phyloP scores from a whole-genome alignment of 768 basidiomycete species.

The Panellus pusillus region DNA sequence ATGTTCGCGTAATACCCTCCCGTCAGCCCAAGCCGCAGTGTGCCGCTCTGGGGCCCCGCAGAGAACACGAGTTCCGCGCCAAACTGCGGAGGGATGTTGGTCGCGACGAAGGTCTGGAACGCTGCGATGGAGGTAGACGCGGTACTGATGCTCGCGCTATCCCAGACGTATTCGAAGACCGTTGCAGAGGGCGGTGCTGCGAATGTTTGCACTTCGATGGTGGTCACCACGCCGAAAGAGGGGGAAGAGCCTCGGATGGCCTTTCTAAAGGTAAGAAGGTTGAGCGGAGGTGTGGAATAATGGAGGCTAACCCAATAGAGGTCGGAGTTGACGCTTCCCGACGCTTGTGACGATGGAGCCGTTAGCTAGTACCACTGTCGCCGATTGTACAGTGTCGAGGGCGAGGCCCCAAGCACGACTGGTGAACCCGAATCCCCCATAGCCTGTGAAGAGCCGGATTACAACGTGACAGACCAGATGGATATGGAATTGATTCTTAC shows the following conservation, averaged over 20 bases:
- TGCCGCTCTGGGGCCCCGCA: slow-evolving; percentile 25
- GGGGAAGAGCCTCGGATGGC: slow-evolving; percentile 41
- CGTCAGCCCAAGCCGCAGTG: slow-evolving; percentile 32
- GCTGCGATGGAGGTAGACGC: slow-evolving; percentile 33
- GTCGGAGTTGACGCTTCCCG: slow-evolving; percentile 38
- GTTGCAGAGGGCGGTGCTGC: slow-evolving; percentile 37
- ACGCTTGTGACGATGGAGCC: slow-evolving; percentile 42
- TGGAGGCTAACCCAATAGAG: slow-evolving; percentile 47
- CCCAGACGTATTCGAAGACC: slow-evolving; percentile 39
- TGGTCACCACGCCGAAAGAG: slow-evolving; percentile 43
- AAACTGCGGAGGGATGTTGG: slow-evolving; percentile 36
- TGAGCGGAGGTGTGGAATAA: background rate
- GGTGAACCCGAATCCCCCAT: slow-evolving; percentile 52
- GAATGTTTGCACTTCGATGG: slow-evolving; percentile 40
- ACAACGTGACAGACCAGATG: no score
- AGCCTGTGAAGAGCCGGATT: slow-evolving; percentile 15
- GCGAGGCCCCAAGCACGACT: slow-evolving; percentile 52
- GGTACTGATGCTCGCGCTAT: slow-evolving; percentile 29
- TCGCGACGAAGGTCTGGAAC: slow-evolving; percentile 37
- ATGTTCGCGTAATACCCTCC: slow-evolving; percentile 38
- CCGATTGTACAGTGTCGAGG: slow-evolving; percentile 44
- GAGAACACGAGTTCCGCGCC: slow-evolving; percentile 35
- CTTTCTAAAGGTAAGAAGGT: slow-evolving; percentile 21
- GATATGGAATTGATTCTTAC: slow-evolving; percentile 21
- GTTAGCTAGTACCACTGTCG: slow-evolving; percentile 46